Evolutionary conservation across 2,329 filamentous ascomycete genomes (phyloP).

Genomic region (Penicillium griseofulvum): DNA sequence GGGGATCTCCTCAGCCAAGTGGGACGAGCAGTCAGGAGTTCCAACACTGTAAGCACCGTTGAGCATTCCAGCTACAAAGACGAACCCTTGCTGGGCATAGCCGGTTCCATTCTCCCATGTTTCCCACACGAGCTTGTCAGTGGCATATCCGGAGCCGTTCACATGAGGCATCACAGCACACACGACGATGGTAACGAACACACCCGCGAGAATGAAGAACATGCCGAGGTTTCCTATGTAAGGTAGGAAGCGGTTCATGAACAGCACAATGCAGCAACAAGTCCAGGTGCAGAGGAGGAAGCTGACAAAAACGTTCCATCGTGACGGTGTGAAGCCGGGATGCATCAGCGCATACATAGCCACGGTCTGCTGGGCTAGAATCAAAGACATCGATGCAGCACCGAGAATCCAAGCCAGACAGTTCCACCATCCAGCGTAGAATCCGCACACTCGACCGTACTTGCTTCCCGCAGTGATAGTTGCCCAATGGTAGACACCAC

Average conservation of each 20-base stretch:
- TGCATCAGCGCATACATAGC: constrained; percentile 62
- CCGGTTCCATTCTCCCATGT: constrained; percentile 52
- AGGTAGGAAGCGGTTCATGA: constrained; percentile 53
- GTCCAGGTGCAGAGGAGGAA: constrained; percentile 58
- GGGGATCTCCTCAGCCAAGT: constrained; percentile 65
- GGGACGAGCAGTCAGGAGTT: constrained; percentile 63
- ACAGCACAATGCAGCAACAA: constrained; percentile 53
- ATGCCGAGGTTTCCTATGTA: constrained; percentile 57
- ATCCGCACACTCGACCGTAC: constrained; percentile 53
- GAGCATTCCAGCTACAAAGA: constrained; percentile 63
- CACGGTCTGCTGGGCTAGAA: constrained; percentile 59
- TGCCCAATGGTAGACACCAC: constrained; percentile 62
- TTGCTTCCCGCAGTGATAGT: constrained; percentile 54
- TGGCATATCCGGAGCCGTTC: constrained; percentile 45
- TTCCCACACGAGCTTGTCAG: constrained; percentile 55
- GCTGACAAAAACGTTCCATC: constrained; percentile 61
- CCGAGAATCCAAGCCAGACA: constrained; percentile 59
- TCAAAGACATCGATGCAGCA: constrained; percentile 57
- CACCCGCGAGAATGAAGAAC: constrained; percentile 55
- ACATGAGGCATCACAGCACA: constrained; percentile 54
- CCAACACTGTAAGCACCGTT: constrained; percentile 70
- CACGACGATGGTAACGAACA: constrained; percentile 55
- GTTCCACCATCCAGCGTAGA: constrained; percentile 48
- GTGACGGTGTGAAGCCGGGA: constrained; percentile 49
- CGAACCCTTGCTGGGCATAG: constrained; percentile 55